Base-by-base conservation (phyloP, 371 early-diverging fungal genomes). In the Massospora cicadina region DNA sequence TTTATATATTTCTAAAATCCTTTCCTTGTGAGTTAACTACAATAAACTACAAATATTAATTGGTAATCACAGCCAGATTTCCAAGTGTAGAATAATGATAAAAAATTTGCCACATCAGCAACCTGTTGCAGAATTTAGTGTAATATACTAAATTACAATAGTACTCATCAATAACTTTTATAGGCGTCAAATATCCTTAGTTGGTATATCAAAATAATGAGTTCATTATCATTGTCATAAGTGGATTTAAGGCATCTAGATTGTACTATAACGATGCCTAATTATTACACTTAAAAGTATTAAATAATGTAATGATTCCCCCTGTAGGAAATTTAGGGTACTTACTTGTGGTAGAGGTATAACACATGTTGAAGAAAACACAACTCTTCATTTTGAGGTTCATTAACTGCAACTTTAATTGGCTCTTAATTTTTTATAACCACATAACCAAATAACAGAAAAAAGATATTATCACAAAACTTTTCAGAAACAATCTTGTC, bases 311-410 rank as follows among this genome's bases (percentile, higher is more conserved):
- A 2, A 24, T 24, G 21, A 62, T 31, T 31, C 7, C 53, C 21
- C 33, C 21, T 5, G n/a, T 54, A 10, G 30, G 30, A 24, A 26
- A 43, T 33, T 17, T n/a, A 2, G 17, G 21, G 12, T 30, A 2
- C 32, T 62, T 33, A 62, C 62, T n/a, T 62, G 62, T 33, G 62
- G 62, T 43, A 28, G 12, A 2, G 62, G 62, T n/a, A 62, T 62
- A 33, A 62, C 32, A 10, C 62, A 62, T 43, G 10, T 62, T n/a
- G 62, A 62, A 30, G 30, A 24, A 24, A 62, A 62, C 26, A 5
- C 33, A 2, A 62, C 43, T 62, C n/a, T 13, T 2, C 23, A 24
- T 17, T 24, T 23, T 21, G n/a, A 31, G 24, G 24, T 31, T 13
- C 26, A 26, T 23, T 62, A 62, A 26, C 17, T 62, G 7, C 62